Base-by-base conservation (phyloP, 2,329 filamentous ascomycete species). In the Didymella glomerata region DNA sequence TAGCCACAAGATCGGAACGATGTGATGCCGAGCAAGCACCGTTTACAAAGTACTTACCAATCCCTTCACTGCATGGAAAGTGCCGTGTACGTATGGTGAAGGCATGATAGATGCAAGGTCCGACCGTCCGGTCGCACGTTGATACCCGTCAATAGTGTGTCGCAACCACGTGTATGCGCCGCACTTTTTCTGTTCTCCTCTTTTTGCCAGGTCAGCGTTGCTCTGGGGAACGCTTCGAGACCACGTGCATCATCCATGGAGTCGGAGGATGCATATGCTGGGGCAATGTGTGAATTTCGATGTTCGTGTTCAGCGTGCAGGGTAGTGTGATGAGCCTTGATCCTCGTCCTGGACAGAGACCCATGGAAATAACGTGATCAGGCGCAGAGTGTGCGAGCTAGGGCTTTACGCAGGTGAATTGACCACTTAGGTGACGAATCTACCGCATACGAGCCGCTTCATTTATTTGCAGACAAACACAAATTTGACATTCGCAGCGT, bases 221-320 rank as follows among this genome's bases (percentile, higher is more conserved):
- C 41, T 48, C 32, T 46, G n/a, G 50, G 32, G 38, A 54, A 34
- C 14, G 25, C 22, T n/a, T 46, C 45, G 20, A 24, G 13, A 25
- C 48, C 40, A 40, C 40, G 45, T 51, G 50, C 50, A 47, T 40
- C 46, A 41, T 50, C 51, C 51, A 42, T 44, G 46, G 18, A 34
- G n/a, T 9, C 16, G 22, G 14, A 46, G 42, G 34, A 47, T 18
- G 25, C 27, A 40, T 9, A 22, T 25, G 38, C 41, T 54, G 50
- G 36, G 34, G 32, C 32, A 54, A 5, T 38, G 14, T 30, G 30
- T 32, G 24, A 8, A 30, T 42, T 28, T 36, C 42, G 40, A 36
- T 28, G 34, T 41, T 30, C 36, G 13, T 24, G 40, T 2, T 22
- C 34, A 36, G 25, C 16, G 24, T 10, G 18, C 34, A 41, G 50